Evolutionary conservation across 495 filamentous ascomycete species (phyloP), one percentile per base, ranked within the genome.

Genomic region (Pyrenula massariospora): DNA sequence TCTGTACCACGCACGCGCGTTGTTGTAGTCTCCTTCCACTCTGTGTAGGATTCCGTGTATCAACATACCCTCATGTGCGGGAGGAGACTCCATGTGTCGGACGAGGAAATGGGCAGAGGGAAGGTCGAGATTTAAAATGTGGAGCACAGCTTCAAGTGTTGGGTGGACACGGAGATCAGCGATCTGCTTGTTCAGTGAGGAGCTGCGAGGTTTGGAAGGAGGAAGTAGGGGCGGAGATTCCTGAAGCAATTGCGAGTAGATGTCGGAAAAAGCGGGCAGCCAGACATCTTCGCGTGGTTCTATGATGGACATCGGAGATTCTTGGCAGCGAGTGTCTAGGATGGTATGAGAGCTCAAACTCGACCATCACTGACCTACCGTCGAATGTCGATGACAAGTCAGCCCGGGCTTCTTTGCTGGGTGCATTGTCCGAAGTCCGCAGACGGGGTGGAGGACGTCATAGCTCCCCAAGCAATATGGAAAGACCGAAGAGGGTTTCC

Each of bases 61-160:
- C 48, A 70, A 66, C 75, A 77, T 77, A 31, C 69, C 72, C 54
- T 73, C 75, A 31, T 61, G 61, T 0, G 72, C 70, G 8, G 72
- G 75, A 11, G 65, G 56, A 20, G 66, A 66, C 60, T 75, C 69
- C 74, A 77, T 77, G 57, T 77, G 68, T 1, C 74, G 66, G 51
- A 75, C 60, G 3, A 77, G 67, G 60, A 77, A 77, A 59, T 77
- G 74, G 3, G 74, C 75, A 54, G 64, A 66, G 0, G 71, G 60
- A 2, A 76, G 67, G 59, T 77, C 73, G 51, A 59, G 57, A 62
- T 77, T 76, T 22, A 76, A 63, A 58, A 76, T 66, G 58, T 76
- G 75, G 10, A 77, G 67, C n/a, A 68, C 62, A 0, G 70, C 57
- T 62, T 78, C 75, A 22, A 75, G 65, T 15, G 68, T 68, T 1